Percentiles rank a stretch among this genome's conserved stretches.
Conservation (phyloP, 441 rosid genomes). For the Pelargonium exstipulatum region DNA sequence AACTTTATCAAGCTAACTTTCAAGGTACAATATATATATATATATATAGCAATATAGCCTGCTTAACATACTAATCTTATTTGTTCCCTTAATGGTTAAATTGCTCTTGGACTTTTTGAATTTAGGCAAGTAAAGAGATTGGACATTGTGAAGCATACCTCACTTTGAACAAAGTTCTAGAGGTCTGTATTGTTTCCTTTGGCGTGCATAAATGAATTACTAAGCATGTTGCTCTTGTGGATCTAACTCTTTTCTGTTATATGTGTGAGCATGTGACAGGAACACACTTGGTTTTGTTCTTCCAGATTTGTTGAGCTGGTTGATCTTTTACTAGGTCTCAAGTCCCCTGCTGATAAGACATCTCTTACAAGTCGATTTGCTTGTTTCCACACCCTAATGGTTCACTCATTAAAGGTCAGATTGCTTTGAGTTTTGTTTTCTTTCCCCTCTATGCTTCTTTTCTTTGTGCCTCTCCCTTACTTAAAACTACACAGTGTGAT, state of each 20-base stretch:
- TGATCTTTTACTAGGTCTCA: conserved; percentile 56
- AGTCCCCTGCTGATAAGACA: conserved; percentile 43
- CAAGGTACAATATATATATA: conserved; percentile 33
- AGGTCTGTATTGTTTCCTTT: conserved; percentile 40
- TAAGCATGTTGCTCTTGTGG: conserved; percentile 9
- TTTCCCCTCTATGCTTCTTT: background rate
- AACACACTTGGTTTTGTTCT: conserved; percentile 68
- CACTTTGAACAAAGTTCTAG: conserved; percentile 59
- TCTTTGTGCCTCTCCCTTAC: background rate
- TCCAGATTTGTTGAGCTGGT: conserved; percentile 58
- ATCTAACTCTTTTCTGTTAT: conserved; percentile 16
- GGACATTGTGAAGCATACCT: conserved; percentile 61
- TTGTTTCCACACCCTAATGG: conserved; percentile 61
- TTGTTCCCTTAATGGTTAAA: conserved; percentile 1
- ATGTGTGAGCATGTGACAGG: conserved; percentile 44
- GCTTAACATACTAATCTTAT: background rate
- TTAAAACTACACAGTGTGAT: background rate
- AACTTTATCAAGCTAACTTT: conserved; percentile 48
- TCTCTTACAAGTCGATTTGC: conserved; percentile 62
- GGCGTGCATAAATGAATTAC: conserved; percentile 5
- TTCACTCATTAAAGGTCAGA: conserved; percentile 60
- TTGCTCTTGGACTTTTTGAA: conserved; percentile 21
- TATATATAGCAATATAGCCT: background rate
- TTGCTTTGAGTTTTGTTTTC: background rate
- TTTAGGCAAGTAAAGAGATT: conserved; percentile 47